Evolutionary conservation across 345 rosid genomes (phyloP).

Genomic region (Zanthoxylum bungeanum): DNA sequence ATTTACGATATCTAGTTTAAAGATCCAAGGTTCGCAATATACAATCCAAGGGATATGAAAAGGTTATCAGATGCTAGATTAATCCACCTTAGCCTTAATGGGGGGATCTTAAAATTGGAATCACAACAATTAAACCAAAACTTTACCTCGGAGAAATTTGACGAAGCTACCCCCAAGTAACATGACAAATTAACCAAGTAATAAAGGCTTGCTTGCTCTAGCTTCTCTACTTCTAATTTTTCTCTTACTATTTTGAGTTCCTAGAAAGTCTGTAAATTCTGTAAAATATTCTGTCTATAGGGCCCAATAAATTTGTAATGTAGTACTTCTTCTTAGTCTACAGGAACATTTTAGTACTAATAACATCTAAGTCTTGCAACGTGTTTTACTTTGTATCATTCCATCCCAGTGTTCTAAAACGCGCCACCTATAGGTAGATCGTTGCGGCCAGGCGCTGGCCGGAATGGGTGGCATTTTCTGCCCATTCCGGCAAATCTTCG

Average conservation of each 20-base stretch:
- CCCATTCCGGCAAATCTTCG: no score
- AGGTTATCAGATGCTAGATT: neutral
- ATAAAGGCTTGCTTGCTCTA: neutral
- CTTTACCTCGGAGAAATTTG: neutral
- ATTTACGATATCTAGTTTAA: neutral
- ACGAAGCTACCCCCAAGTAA: neutral
- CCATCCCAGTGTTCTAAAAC: no score
- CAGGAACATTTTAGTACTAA: neutral
- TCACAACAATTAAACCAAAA: neutral
- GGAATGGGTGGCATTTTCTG: no score
- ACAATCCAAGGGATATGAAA: neutral
- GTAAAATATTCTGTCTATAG: neutral
- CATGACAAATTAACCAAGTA: neutral
- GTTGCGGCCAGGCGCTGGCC: no score
- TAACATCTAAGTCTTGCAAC: conserved; percentile 5
- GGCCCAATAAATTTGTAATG: neutral
- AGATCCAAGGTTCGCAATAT: neutral
- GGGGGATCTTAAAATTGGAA: neutral
- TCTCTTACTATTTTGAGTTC: neutral
- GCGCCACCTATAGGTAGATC: no score
- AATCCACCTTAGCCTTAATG: neutral
- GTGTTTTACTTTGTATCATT: no score
- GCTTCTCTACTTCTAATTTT: conserved; percentile 2
- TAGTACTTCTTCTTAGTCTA: neutral
- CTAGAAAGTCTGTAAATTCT: neutral